Evolutionary conservation across 2,329 filamentous ascomycete genomes (phyloP).

Genomic region (Sporothrix dimorphospora): DNA sequence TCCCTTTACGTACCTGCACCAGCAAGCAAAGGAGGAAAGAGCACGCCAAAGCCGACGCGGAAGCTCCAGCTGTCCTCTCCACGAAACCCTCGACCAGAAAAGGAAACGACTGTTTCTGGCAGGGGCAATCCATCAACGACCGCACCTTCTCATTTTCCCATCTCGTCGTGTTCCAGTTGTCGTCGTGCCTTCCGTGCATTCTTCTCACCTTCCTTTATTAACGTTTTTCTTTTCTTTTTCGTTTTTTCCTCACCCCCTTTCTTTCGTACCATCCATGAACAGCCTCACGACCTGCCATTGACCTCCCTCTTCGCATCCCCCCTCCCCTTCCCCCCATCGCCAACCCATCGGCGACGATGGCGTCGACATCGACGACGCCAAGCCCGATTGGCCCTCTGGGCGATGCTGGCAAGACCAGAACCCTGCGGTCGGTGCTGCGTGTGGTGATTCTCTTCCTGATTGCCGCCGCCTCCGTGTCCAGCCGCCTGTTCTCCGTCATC

Average conservation of each 20-base stretch:
- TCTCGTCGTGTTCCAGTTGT: neutral
- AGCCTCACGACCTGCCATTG: constrained; percentile 1
- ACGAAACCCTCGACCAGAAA: constrained; percentile 20
- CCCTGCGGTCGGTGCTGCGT: constrained; percentile 80
- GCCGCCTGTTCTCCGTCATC: constrained; percentile 97
- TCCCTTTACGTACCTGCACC: constrained; percentile 18
- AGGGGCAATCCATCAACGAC: constrained; percentile 25
- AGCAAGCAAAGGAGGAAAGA: constrained; percentile 8
- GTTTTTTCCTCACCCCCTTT: neutral
- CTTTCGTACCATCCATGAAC: neutral
- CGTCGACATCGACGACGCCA: constrained; percentile 39
- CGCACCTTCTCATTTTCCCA: constrained; percentile 5
- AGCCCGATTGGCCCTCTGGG: constrained; percentile 61
- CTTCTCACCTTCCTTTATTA: constrained; percentile 14
- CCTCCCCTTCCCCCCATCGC: constrained; percentile 3
- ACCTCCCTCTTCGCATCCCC: constrained; percentile 8
- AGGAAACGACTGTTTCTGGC: constrained; percentile 23
- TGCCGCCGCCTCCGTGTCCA: constrained; percentile 86
- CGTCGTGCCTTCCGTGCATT: constrained; percentile 2
- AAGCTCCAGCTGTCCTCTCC: constrained; percentile 34
- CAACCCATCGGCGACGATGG: constrained; percentile 46
- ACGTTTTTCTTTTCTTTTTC: neutral
- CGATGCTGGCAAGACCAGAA: constrained; percentile 78
- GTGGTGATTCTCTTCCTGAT: constrained; percentile 90
- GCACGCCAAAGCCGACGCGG: constrained; percentile 18